Evolutionary conservation across 2,329 filamentous ascomycete genomes (phyloP).

Genomic region (Trichoderma oligosporum): DNA sequence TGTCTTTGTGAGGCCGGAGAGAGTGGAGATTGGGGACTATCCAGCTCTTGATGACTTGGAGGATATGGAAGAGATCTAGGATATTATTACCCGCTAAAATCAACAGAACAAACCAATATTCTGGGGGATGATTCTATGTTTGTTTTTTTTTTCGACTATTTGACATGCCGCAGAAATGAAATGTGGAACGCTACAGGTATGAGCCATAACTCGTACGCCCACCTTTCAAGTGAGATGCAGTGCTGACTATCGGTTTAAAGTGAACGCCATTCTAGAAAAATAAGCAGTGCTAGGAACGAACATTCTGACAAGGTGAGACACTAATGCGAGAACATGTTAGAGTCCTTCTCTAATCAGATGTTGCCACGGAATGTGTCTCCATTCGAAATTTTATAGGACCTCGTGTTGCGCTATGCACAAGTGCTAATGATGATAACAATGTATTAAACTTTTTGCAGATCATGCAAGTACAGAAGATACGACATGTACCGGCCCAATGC

Average conservation of each 20-base stretch:
- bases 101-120: not conserved
- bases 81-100: not conserved
- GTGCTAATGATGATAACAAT: slow-evolving; percentile 6
- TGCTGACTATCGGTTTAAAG: not conserved
- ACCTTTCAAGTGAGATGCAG: slow-evolving; percentile 4
- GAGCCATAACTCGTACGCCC: not conserved
- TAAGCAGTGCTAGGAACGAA: not conserved
- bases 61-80: slow-evolving; percentile 71
- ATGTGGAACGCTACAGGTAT: not conserved
- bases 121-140: not conserved
- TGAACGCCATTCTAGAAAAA: slow-evolving; percentile 17
- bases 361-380: slow-evolving; percentile 15
- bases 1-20: slow-evolving; percentile 73
- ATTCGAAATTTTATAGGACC: too few relatives aligned
- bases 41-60: slow-evolving; percentile 68
- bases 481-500: not conserved
- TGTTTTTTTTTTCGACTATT: not conserved
- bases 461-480: not conserved
- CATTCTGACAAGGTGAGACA: not conserved
- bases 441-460: slow-evolving; percentile 1
- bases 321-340: slow-evolving; percentile 14
- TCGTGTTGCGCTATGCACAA: not conserved
- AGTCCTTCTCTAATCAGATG: slow-evolving; percentile 15
- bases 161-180: not conserved
- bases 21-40: slow-evolving; percentile 73